These are phyloP conservation scores for Diaporthe ampelina DNA, from an alignment of 2,329 filamentous ascomycete genomes.

Conservation along the genomic window DNA sequence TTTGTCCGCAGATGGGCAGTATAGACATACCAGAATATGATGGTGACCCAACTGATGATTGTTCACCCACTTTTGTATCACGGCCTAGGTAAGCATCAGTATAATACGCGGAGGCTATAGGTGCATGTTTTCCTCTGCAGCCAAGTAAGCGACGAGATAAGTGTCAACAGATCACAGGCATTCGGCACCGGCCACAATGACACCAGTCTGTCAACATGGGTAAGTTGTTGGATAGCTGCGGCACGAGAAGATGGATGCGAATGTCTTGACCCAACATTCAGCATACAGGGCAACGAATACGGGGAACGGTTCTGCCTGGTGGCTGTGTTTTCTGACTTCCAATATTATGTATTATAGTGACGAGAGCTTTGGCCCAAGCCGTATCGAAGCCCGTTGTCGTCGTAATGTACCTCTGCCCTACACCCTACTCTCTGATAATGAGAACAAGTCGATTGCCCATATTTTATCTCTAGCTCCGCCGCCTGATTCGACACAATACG, in stretches of 20 bases:
- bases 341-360: slow-evolving; percentile 17
- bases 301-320: background rate
- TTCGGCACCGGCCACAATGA: background rate
- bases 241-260: background rate
- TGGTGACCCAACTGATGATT: no score
- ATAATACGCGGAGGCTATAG: no score
- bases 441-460: background rate
- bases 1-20: no score
- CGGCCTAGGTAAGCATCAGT: no score
- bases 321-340: background rate
- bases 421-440: background rate
- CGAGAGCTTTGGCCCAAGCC: background rate
- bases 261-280: background rate
- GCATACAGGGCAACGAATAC: background rate
- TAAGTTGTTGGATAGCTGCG: background rate
- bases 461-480: background rate
- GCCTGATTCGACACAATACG: background rate
- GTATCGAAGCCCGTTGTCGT: background rate
- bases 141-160: background rate
- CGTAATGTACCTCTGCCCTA: background rate
- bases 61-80: no score
- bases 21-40: background rate
- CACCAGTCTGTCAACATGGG: background rate
- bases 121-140: no score
- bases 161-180: background rate